A percentile compares a stretch with the other conserved stretches of the same genome.
Evolutionary conservation across 2,329 filamentous ascomycete species (phyloP).

Genomic region (Pyrenophora seminiperda): DNA sequence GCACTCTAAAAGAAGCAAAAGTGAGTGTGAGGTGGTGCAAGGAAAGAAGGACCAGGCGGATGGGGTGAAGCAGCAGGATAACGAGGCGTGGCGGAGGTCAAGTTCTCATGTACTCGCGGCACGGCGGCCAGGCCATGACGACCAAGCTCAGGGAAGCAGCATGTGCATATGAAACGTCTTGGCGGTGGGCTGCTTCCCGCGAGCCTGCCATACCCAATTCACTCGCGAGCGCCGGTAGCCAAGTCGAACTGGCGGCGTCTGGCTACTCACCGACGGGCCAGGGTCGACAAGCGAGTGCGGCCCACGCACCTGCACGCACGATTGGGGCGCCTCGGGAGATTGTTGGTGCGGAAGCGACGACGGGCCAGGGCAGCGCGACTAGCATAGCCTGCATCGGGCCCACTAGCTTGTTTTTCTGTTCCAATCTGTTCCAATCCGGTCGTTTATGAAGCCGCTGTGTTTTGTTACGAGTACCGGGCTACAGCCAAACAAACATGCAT

Average conservation of each 20-base stretch:
- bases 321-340: slow-evolving; percentile 29
- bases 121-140: slow-evolving; percentile 29
- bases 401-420: background rate
- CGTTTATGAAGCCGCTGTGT: slow-evolving; percentile 6
- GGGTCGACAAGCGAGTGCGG: slow-evolving; percentile 4
- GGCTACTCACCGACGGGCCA: background rate
- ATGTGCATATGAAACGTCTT: slow-evolving; percentile 46
- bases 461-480: no score
- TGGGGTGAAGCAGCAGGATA: slow-evolving; percentile 9
- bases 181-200: slow-evolving; percentile 38
- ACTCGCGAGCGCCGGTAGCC: slow-evolving; percentile 27
- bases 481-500: no score
- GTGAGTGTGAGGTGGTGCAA: slow-evolving; percentile 19
- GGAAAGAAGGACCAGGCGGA: slow-evolving; percentile 31
- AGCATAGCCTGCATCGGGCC: background rate
- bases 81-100: slow-evolving; percentile 21
- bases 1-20: slow-evolving; percentile 43
- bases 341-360: slow-evolving; percentile 11
- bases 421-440: slow-evolving; percentile 8
- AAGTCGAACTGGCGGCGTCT: slow-evolving; percentile 15
- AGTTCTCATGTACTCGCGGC: slow-evolving; percentile 39
- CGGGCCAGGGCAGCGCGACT: background rate
- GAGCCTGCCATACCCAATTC: slow-evolving; percentile 31
- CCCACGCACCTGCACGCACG: slow-evolving; percentile 10
- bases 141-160: slow-evolving; percentile 43